phyloP scores from a whole-genome alignment of 1,284 basidiomycete species.

The Veloporphyrellus conicus region DNA sequence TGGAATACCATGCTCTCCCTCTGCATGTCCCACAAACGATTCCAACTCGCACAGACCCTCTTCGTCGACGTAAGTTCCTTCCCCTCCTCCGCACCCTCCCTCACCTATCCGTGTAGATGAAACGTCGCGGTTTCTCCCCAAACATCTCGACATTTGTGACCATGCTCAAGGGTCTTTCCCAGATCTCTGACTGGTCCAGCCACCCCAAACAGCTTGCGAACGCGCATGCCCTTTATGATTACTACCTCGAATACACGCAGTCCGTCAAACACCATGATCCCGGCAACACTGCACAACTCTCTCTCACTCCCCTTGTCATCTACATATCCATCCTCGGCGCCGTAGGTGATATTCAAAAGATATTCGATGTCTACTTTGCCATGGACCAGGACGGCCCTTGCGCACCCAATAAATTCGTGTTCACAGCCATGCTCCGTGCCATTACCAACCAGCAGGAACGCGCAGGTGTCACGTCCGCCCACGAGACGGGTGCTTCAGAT shows the following conservation, averaged over 20 bases:
- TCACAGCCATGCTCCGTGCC: constrained; percentile 57
- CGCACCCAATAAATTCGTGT: constrained; percentile 53
- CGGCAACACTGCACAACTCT: constrained; percentile 41
- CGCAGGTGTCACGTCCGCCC: constrained; percentile 15
- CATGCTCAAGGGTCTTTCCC: constrained; percentile 56
- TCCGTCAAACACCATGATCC: constrained; percentile 48
- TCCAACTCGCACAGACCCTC: constrained; percentile 54
- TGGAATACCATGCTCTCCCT: constrained; percentile 73
- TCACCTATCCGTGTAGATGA: constrained; percentile 53
- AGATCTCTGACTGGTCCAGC: constrained; percentile 54
- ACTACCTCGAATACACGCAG: constrained; percentile 47
- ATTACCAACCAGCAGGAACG: constrained; percentile 35
- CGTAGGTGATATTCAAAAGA: constrained; percentile 52
- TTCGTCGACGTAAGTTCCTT: constrained; percentile 58
- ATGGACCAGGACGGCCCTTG: constrained; percentile 55
- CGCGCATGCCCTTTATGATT: constrained; percentile 54
- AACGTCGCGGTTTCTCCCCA: constrained; percentile 68
- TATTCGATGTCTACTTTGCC: constrained; percentile 69
- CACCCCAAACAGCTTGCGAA: constrained; percentile 57
- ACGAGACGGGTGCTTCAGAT: constrained; percentile 40
- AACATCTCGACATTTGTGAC: constrained; percentile 61
- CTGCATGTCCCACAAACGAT: constrained; percentile 51
- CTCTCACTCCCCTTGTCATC: constrained; percentile 44
- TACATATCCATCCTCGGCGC: constrained; percentile 65
- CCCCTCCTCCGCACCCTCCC: background rate